Evolutionary conservation across 768 basidiomycete species (phyloP).

Genomic region (Mycena indigotica): DNA sequence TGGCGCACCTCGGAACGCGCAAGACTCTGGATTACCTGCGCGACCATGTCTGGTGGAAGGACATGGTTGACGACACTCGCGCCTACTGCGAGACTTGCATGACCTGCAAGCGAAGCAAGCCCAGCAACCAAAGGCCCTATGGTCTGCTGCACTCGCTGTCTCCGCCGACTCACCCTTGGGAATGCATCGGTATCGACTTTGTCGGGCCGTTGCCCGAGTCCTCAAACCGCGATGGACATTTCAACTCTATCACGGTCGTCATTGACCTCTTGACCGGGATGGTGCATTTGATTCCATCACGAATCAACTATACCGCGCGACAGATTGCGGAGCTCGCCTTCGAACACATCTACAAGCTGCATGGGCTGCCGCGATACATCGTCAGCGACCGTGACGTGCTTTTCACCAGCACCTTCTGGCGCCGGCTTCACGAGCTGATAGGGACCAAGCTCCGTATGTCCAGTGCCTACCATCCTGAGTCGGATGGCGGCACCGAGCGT

Average conservation of each 20-base stretch:
- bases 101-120: conserved; percentile 8
- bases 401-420: background rate
- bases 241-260: conserved; percentile 19
- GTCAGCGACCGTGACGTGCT: background rate
- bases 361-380: conserved; percentile 28
- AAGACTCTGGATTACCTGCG: too few relatives aligned
- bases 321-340: conserved; percentile 12
- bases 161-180: conserved; percentile 17
- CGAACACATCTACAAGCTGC: conserved; percentile 21
- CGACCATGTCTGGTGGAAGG: conserved; percentile 44
- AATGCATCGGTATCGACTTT: conserved; percentile 23
- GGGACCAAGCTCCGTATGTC: background rate
- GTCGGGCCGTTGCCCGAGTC: conserved; percentile 31
- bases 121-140: background rate
- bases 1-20: too few relatives aligned
- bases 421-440: background rate
- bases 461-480: conserved; percentile 25
- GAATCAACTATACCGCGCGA: conserved; percentile 6
- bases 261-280: conserved; percentile 18
- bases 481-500: background rate
- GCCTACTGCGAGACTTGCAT: conserved; percentile 22
- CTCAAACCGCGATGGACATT: conserved; percentile 18
- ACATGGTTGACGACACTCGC: conserved; percentile 17
- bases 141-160: conserved; percentile 16
- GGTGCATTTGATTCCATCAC: conserved; percentile 12